Percentiles rank a stretch among this genome's conserved stretches.
Evolutionary conservation across 2,329 filamentous ascomycete genomes (phyloP).

Genomic region (Thielaviopsis euricoi): DNA sequence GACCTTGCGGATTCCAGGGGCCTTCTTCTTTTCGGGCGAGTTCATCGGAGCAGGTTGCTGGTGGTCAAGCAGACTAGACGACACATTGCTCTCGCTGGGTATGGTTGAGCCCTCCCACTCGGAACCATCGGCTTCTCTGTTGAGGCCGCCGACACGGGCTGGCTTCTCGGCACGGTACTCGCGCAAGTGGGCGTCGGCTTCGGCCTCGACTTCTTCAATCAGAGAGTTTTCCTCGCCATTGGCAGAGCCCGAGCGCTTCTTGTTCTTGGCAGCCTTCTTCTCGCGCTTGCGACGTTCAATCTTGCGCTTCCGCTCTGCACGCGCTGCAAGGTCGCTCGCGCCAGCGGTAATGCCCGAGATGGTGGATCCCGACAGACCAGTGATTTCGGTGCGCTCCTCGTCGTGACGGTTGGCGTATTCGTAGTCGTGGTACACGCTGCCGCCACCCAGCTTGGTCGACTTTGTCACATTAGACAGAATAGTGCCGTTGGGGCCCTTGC

Average conservation of each 20-base stretch:
- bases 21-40: slow-evolving; percentile 30
- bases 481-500: slow-evolving; percentile 77
- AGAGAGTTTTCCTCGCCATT: slow-evolving; percentile 39
- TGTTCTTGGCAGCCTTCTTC: slow-evolving; percentile 19
- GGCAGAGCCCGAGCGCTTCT: slow-evolving; percentile 21
- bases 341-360: slow-evolving; percentile 32
- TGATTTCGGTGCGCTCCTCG: slow-evolving; percentile 29
- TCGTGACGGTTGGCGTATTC: slow-evolving; percentile 21
- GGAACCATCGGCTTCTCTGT: slow-evolving; percentile 63
- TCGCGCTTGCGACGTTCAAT: slow-evolving; percentile 29
- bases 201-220: slow-evolving; percentile 49
- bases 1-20: slow-evolving; percentile 41
- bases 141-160: slow-evolving; percentile 77
- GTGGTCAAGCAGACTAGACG: slow-evolving; percentile 42
- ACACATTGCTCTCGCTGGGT: slow-evolving; percentile 48
- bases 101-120: slow-evolving; percentile 59
- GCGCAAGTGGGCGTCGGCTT: slow-evolving; percentile 52
- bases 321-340: slow-evolving; percentile 36
- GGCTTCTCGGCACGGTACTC: slow-evolving; percentile 76
- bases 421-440: slow-evolving; percentile 65
- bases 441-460: slow-evolving; percentile 72
- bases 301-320: slow-evolving; percentile 39
- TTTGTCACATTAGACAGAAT: slow-evolving; percentile 69
- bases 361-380: slow-evolving; percentile 28
- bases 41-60: slow-evolving; percentile 38